Conservation (phyloP, 352 stramenopile species). For the Globisporangium nunn region DNA sequence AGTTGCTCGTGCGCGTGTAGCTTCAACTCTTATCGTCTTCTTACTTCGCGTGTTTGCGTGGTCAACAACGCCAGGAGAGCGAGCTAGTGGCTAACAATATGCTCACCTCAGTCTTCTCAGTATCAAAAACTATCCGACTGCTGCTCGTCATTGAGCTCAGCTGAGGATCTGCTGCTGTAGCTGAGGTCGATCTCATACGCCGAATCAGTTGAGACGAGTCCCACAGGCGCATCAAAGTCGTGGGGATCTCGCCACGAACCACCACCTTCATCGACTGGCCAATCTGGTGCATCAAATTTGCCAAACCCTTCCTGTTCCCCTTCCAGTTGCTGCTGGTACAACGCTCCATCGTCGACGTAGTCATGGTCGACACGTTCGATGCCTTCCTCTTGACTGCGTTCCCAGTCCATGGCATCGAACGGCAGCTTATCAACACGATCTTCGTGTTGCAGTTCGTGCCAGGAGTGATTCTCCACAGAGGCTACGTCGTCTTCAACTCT, state of each 20-base stretch:
- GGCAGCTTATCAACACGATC: background rate
- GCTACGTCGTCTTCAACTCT: background rate
- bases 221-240: background rate
- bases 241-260: background rate
- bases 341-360: background rate
- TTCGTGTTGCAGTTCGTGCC: background rate
- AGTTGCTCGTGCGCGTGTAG: slow-evolving; percentile 10
- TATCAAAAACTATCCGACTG: background rate
- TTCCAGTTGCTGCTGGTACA: background rate
- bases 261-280: background rate
- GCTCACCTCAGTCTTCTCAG: background rate
- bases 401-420: background rate
- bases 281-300: background rate
- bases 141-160: slow-evolving; percentile 2
- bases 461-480: background rate
- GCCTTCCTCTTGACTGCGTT: background rate
- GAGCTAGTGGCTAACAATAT: no score
- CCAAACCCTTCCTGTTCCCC: background rate
- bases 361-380: background rate
- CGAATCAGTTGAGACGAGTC: slow-evolving; percentile 41
- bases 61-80: no score
- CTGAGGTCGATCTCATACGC: slow-evolving; percentile 48
- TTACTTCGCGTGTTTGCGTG: no score
- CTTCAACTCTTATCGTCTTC: background rate
- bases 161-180: slow-evolving; percentile 10